Conservation (phyloP, 495 filamentous ascomycete species). For the Hypoxylon cercidicola region DNA sequence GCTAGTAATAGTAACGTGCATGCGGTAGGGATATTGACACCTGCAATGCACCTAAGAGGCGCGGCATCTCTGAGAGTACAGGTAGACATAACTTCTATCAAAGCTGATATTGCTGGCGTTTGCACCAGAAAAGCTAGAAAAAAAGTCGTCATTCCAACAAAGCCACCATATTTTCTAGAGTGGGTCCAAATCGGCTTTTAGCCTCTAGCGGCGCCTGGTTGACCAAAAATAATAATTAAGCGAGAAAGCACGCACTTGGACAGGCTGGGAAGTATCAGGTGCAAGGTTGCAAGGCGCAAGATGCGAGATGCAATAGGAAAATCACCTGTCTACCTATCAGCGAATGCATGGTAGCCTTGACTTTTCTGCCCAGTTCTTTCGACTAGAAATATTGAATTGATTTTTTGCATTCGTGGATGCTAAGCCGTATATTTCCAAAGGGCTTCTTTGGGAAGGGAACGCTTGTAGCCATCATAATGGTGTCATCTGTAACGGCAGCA, state of each 20-base stretch:
- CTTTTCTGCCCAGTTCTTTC: conserved; percentile 19
- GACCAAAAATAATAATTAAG: conserved; percentile 25
- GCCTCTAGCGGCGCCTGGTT: conserved; percentile 28
- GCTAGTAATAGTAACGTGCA: background rate
- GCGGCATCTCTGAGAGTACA: too few species aligned
- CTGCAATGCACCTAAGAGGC: too few species aligned
- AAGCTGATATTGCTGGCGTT: conserved; percentile 13
- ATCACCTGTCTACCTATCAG: conserved; percentile 18
- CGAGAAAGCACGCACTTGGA: conserved; percentile 36
- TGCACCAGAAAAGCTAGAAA: conserved; percentile 5
- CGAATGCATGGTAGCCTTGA: conserved; percentile 5
- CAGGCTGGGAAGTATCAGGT: conserved; percentile 9
- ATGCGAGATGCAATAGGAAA: conserved; percentile 5
- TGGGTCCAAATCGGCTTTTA: conserved; percentile 37
- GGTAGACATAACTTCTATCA: too few species aligned
- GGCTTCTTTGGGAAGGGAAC: background rate
- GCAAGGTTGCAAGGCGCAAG: conserved; percentile 4
- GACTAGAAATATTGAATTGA: conserved; percentile 1
- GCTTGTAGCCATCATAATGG: conserved; percentile 34
- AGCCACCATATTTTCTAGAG: conserved; percentile 42
- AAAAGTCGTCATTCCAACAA: conserved; percentile 43
- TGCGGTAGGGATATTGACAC: too few species aligned
- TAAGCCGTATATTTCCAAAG: background rate
- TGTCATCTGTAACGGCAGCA: conserved; percentile 24
- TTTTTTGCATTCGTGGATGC: conserved; percentile 13